Evolutionary conservation across 2,329 filamentous ascomycete species (phyloP).

Genomic region (Xylariomycetidae sp.): DNA sequence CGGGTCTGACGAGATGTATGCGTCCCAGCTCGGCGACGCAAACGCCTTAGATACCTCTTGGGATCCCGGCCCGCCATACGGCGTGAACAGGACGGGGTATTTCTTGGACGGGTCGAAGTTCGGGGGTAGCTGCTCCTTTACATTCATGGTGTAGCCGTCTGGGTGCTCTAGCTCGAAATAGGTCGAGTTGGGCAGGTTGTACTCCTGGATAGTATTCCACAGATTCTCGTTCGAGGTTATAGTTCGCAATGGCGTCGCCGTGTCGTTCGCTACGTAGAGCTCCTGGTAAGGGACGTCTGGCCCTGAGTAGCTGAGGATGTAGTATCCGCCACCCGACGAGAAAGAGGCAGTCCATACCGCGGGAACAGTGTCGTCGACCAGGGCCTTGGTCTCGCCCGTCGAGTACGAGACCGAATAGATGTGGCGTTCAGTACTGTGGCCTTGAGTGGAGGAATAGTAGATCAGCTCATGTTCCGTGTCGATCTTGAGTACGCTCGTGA

Average conservation of each 20-base stretch:
- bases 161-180: constrained; percentile 61
- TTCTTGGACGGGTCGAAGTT: constrained; percentile 59
- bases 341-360: constrained; percentile 63
- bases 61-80: constrained; percentile 63
- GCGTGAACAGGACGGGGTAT: constrained; percentile 63
- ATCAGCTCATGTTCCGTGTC: constrained; percentile 51
- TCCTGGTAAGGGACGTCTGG: constrained; percentile 68
- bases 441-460: constrained; percentile 62
- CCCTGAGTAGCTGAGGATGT: constrained; percentile 60
- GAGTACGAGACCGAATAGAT: constrained; percentile 61
- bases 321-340: constrained; percentile 57
- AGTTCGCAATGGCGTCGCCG: constrained; percentile 47
- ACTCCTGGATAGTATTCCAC: constrained; percentile 50
- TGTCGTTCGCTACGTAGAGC: constrained; percentile 54
- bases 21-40: constrained; percentile 50
- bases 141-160: constrained; percentile 57
- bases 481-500: constrained; percentile 53
- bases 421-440: constrained; percentile 63
- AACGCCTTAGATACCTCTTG: constrained; percentile 58
- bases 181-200: constrained; percentile 59
- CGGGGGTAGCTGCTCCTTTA: constrained; percentile 60
- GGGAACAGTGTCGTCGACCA: constrained; percentile 56
- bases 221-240: constrained; percentile 58
- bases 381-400: constrained; percentile 47
- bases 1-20: constrained; percentile 62